Evolutionary conservation across 1,284 basidiomycete species (phyloP).

Genomic region (Rhodotorula sp.): DNA sequence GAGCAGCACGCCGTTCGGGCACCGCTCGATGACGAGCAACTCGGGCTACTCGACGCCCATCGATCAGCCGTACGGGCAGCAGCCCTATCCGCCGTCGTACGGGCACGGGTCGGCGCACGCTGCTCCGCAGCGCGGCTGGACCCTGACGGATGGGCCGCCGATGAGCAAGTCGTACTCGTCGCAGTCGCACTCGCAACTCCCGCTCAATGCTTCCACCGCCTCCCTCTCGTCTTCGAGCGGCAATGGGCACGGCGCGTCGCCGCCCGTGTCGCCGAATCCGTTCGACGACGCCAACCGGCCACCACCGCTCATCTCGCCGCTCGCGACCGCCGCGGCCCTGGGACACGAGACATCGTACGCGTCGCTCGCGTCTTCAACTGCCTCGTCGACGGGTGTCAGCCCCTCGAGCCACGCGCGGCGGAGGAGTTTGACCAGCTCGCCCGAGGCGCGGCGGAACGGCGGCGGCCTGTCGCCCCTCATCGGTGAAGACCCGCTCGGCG

Average conservation of each 20-base stretch:
- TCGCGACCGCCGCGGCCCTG: not conserved
- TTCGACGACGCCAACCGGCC: constrained; percentile 10
- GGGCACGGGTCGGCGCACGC: not conserved
- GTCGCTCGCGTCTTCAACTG: constrained; percentile 1
- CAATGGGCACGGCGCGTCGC: not conserved
- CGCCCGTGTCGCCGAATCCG: not conserved
- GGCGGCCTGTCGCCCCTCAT: too few species aligned
- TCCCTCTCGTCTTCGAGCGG: constrained; percentile 11
- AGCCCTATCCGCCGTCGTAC: not conserved
- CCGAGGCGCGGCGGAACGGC: not conserved
- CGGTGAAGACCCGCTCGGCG: not conserved
- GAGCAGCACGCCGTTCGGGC: not conserved
- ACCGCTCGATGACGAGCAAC: too few species aligned
- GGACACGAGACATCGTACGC: constrained; percentile 2
- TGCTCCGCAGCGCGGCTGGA: constrained; percentile 21
- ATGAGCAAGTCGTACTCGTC: constrained; percentile 20
- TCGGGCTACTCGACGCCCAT: constrained; percentile 33
- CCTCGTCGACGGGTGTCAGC: not conserved
- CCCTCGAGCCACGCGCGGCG: constrained; percentile 3
- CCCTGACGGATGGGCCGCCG: constrained; percentile 24
- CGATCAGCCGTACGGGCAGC: constrained; percentile 11
- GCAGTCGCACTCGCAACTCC: constrained; percentile 12
- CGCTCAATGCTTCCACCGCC: constrained; percentile 11
- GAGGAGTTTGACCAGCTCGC: constrained; percentile 7
- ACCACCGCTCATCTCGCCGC: constrained; percentile 8